phyloP scores from a whole-genome alignment of 148 eudicot genomes.

The Rhododendron simsii region DNA sequence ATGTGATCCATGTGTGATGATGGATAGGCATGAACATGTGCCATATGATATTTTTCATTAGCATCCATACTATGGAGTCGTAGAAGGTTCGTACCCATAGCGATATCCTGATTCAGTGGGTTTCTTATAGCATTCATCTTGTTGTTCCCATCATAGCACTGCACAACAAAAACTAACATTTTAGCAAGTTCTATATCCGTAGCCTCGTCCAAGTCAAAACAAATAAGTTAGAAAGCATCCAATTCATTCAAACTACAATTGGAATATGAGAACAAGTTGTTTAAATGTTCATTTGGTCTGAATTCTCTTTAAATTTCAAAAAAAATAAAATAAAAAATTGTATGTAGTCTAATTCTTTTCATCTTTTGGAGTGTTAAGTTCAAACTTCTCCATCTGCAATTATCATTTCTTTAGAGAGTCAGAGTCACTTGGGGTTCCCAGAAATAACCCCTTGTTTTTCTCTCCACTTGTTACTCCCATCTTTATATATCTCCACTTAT shows the following conservation, averaged over 20 bases:
- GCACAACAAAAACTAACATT: too few relatives aligned
- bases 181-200: too few relatives aligned
- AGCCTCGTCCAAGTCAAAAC: neutral
- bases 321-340: too few relatives aligned
- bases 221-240: neutral
- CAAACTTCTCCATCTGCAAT: neutral
- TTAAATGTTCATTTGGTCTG: neutral
- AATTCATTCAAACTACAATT: neutral
- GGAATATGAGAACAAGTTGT: neutral
- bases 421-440: too few relatives aligned
- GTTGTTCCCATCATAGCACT: too few relatives aligned
- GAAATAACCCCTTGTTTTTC: too few relatives aligned
- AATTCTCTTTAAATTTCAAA: neutral
- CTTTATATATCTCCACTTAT: neutral
- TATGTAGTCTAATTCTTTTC: neutral
- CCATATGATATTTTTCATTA: neutral
- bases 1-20: neutral
- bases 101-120: neutral
- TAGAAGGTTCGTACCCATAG: neutral
- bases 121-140: too few relatives aligned
- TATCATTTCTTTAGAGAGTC: too few relatives aligned
- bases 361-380: neutral
- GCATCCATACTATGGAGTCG: slow-evolving; percentile 14
- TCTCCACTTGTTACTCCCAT: too few relatives aligned
- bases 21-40: slow-evolving; percentile 6